phyloP scores from a whole-genome alignment of 129 eudicot species.

The Oenanthe sinensis region DNA sequence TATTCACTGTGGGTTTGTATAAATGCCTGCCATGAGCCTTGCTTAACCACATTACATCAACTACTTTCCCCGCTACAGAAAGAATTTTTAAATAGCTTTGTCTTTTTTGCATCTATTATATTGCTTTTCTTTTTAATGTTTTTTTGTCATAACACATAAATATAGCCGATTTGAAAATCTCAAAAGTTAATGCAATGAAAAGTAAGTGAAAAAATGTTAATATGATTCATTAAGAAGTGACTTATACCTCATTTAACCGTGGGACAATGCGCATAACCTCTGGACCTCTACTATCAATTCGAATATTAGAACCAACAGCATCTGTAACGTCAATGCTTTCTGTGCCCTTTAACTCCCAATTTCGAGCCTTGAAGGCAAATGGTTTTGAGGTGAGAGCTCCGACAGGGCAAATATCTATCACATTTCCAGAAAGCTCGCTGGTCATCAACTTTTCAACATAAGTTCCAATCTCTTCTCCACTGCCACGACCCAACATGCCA shows the following conservation, averaged over 20 bases:
- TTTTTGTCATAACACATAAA: background rate
- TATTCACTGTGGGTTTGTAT: too few relatives aligned
- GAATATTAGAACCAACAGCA: conserved; percentile 97
- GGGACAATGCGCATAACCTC: conserved; percentile 97
- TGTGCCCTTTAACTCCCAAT: conserved; percentile 99
- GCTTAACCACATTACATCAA: too few relatives aligned
- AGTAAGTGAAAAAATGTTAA: background rate
- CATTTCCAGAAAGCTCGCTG: conserved; percentile 96
- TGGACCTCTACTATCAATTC: conserved; percentile 97
- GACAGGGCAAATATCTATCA: conserved; percentile 95
- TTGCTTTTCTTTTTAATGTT: background rate
- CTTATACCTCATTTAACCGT: conserved; percentile 78
- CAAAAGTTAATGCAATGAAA: background rate
- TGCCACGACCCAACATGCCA: conserved; percentile 99
- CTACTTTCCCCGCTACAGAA: background rate
- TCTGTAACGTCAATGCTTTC: conserved; percentile 96
- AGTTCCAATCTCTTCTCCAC: conserved; percentile 99
- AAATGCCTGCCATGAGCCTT: too few relatives aligned
- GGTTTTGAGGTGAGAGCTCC: conserved; percentile 99
- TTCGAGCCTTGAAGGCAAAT: conserved; percentile 95
- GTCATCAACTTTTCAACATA: conserved; percentile 97
- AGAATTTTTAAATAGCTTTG: background rate
- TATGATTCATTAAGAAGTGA: background rate
- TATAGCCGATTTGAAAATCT: background rate
- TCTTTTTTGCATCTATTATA: background rate